Base-by-base conservation (phyloP, 2,329 filamentous ascomycete genomes). In the Endocalyx cinctus region DNA sequence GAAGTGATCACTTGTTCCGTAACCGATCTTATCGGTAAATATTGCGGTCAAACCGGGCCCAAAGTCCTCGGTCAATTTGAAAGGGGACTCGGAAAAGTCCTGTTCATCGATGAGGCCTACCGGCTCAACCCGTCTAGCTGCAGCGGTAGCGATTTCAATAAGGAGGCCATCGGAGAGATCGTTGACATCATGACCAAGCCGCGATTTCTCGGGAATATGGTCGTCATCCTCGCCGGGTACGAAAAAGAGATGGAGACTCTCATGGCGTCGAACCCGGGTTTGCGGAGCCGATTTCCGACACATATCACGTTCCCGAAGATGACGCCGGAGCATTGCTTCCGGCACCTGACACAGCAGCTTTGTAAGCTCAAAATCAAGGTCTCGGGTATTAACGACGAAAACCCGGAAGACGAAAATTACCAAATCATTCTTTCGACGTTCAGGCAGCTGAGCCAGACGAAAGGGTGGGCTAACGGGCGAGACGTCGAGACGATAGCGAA, bases 1-100 rank as follows among this genome's bases (percentile, higher is more conserved):
- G 71, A 82, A 22, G 79, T 87, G 0, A 51, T 77, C 0, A 79
- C 86, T 38, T 73, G 68, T 27, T 87, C 83, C 0, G 77, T 79
- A 0, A 74, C 76, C 0, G 81, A 87, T 18, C 55, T 88, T 0
- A 64, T 88, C 1, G 83, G 74, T 0, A 62, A 80, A 40, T 87
- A 77, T 13, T 41, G 85, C 0, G 84, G 84, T 22, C 37, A 43
- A 6, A 43, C 40, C 5, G 40, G 31, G 5, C 34, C 34, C n/a
- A 32, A 38, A n/a, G 34, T 36, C 3, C 40, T 32, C 15, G 35
- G 29, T 20, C 35, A 33, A 16, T 38, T 43, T 8, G 29, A 35
- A 8, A 19, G 33, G 15, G 37, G 23, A 6, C 29, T 41, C 11
- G 37, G 40, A 3, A 30, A 27, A 6, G 37, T 43, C 16, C 28